Base-by-base conservation (phyloP, 345 rosid genomes). In the Punica granatum region DNA sequence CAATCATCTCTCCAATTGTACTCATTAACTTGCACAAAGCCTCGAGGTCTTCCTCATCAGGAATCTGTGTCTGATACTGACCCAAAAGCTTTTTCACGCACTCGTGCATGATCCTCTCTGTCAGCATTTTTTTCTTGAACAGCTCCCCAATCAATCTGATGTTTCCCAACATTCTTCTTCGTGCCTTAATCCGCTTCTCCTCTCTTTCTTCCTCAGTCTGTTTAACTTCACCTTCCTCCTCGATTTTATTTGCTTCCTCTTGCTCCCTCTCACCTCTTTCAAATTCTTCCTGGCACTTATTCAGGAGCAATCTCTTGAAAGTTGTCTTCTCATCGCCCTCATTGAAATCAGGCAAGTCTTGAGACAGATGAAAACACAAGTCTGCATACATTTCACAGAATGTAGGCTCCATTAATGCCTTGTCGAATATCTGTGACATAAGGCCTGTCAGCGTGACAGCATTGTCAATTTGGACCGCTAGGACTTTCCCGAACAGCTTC, bases 371-470 rank as follows among this genome's bases (percentile, higher is more conserved):
- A 39, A 10, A 7, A 75, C 99, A 95, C 75, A 92, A 90, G 75
- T 90, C 72, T 14, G 96, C 96, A 80, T 88, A 95, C 97, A 95
- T 95, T 78, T 95, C 97, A 82, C 97, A 88, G 73, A 95, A 95
- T 63, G 98, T 92, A 63, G 98, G 99, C 83, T 92, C 98, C 90
- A 84, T 95, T 60, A 92, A 83, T 75, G 99, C 99, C 84, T 90
- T 92, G 76, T 92, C 97, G 79, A 89, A 95, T 73, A 94, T 94
- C 82, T 91, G 99, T 14, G 90, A 84, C 73, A 94, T 88, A 59
- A 94, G 89, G 49, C 93, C 89, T 16, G 48, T 69, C 69, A 94
- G 99, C 7, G 97, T 95, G 63, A 10, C 75, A 31, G 79, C 81
- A 71, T 81, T 95, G 79, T 95, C 97, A 46, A 95, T 92, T 68